phyloP scores from a whole-genome alignment of 2,329 filamentous ascomycete species.

The Claviceps sp. region DNA sequence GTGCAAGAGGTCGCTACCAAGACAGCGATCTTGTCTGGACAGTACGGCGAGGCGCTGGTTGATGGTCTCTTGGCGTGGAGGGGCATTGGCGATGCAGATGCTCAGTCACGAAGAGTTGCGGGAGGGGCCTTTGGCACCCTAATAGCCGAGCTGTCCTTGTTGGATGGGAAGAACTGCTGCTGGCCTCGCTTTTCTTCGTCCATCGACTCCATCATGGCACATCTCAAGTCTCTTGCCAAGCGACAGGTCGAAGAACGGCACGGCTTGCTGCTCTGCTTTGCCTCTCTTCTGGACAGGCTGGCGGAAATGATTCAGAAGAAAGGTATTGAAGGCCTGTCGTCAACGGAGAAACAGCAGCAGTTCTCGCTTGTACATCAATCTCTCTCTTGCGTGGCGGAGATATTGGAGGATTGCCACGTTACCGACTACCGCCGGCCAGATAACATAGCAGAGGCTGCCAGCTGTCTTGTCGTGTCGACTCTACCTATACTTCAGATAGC shows the following conservation, averaged over 20 bases:
- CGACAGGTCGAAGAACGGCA: slow-evolving; percentile 59
- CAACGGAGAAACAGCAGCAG: slow-evolving; percentile 1
- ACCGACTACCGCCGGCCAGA: slow-evolving; percentile 46
- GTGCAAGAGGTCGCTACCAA: slow-evolving; percentile 62
- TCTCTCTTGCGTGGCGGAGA: slow-evolving; percentile 14
- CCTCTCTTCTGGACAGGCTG: slow-evolving; percentile 39
- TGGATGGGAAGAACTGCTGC: slow-evolving; percentile 8
- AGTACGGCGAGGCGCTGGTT: slow-evolving; percentile 57
- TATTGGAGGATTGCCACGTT: slow-evolving; percentile 28
- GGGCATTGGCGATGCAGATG: slow-evolving; percentile 71
- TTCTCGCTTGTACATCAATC: slow-evolving; percentile 17
- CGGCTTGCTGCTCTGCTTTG: slow-evolving; percentile 49
- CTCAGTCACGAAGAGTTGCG: slow-evolving; percentile 56
- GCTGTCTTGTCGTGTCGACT: slow-evolving; percentile 41
- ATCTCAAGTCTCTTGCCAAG: slow-evolving; percentile 29
- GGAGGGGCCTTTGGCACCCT: slow-evolving; percentile 55
- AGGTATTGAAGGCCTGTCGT: slow-evolving; percentile 1
- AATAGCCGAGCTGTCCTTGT: slow-evolving; percentile 25
- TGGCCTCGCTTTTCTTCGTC: slow-evolving; percentile 16
- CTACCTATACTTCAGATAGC: slow-evolving; percentile 33
- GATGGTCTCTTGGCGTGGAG: slow-evolving; percentile 70
- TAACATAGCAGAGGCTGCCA: slow-evolving; percentile 47
- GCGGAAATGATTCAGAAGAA: slow-evolving; percentile 18
- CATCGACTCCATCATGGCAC: slow-evolving; percentile 28
- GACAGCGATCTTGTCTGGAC: slow-evolving; percentile 52